phyloP scores from a whole-genome alignment of 2,329 filamentous ascomycete species.

The Simplicillium aogashimaense region DNA sequence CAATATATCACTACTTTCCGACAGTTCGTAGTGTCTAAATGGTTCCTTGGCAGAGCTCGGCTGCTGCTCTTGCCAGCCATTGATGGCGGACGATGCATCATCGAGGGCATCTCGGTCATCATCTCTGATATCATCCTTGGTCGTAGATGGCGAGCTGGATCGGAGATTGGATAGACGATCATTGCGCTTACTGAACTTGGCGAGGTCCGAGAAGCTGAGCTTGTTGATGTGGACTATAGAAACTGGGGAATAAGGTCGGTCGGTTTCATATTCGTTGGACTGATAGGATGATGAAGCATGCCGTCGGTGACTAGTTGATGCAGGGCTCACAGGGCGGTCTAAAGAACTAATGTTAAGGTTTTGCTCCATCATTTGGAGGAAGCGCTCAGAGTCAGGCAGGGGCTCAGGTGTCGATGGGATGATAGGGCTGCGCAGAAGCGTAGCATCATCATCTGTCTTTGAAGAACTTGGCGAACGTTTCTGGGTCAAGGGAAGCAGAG shows the following conservation, averaged over 20 bases:
- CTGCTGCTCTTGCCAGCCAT: constrained; percentile 15
- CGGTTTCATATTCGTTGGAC: constrained; percentile 4
- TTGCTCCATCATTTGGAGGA: constrained; percentile 10
- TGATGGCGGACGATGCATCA: constrained; percentile 14
- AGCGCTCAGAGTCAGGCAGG: constrained; percentile 5
- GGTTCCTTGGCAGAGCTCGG: no score
- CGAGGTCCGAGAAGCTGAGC: constrained; percentile 17
- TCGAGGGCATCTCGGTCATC: constrained; percentile 10
- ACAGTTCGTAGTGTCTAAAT: constrained; percentile 14
- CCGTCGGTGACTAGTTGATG: constrained; percentile 1
- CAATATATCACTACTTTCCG: constrained; percentile 15
- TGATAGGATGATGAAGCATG: constrained; percentile 7
- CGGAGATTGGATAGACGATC: constrained; percentile 18
- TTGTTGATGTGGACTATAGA: constrained; percentile 11
- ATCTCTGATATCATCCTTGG: background rate
- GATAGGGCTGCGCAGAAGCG: constrained; percentile 4
- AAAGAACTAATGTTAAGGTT: constrained; percentile 4
- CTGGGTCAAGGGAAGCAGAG: background rate
- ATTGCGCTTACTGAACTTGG: constrained; percentile 17
- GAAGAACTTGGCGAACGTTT: background rate
- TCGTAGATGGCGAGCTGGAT: constrained; percentile 13
- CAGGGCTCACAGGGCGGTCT: background rate
- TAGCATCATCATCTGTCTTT: constrained; percentile 5
- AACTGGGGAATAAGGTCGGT: constrained; percentile 17
- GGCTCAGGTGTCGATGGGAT: constrained; percentile 1